A percentile compares a stretch with the other conserved stretches of the same genome.
Evolutionary conservation across 169 alveolate species (phyloP).

Genomic region (Cryptosporidium canis): DNA sequence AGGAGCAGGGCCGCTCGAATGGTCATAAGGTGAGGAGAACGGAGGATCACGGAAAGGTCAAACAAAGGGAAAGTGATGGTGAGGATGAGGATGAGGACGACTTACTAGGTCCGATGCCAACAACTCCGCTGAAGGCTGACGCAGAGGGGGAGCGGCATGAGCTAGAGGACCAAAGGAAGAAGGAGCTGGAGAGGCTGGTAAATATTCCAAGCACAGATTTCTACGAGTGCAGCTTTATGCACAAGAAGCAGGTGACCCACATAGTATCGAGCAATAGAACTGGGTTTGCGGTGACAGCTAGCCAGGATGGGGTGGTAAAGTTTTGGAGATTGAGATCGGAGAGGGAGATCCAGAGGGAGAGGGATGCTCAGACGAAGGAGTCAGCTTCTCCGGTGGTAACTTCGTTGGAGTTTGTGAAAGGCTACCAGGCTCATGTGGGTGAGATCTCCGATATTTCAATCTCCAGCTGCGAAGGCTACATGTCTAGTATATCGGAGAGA

Average conservation of each 20-base stretch:
- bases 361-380: background rate
- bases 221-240: slow-evolving; percentile 91
- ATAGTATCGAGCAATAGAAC: slow-evolving; percentile 86
- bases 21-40: background rate
- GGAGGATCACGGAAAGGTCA: background rate
- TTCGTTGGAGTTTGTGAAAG: slow-evolving; percentile 93
- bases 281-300: slow-evolving; percentile 92
- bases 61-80: background rate
- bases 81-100: background rate
- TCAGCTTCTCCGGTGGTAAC: background rate
- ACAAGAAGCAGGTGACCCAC: slow-evolving; percentile 85
- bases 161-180: background rate
- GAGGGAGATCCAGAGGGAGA: slow-evolving; percentile 76
- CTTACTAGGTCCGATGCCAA: background rate
- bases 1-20: background rate
- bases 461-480: slow-evolving; percentile 77
- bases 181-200: background rate
- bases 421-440: slow-evolving; percentile 93
- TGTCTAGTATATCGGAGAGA: slow-evolving; percentile 79
- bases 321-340: slow-evolving; percentile 95
- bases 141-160: background rate
- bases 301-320: slow-evolving; percentile 94
- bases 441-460: slow-evolving; percentile 81
- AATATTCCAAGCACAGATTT: slow-evolving; percentile 84
- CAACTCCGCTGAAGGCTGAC: background rate